These are phyloP conservation scores for Picea engelmannii DNA, from an alignment of 83 land plant genomes.

Conservation along the genomic window DNA sequence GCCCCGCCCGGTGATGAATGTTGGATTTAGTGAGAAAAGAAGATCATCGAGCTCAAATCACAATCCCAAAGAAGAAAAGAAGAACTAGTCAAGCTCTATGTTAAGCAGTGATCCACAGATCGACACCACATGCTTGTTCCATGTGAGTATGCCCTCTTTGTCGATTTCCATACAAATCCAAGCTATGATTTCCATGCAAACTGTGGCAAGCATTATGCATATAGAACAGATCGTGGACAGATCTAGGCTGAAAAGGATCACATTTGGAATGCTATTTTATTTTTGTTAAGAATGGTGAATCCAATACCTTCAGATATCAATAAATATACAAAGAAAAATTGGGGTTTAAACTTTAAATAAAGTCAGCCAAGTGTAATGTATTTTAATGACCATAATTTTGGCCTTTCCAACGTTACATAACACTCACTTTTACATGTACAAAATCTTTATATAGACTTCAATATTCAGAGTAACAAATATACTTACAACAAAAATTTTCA, in stretches of 20 bases:
- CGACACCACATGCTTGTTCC: not conserved
- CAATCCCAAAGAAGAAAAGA: conserved; percentile 1
- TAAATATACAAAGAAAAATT: too few relatives aligned
- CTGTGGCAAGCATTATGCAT: not conserved
- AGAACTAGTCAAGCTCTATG: not conserved
- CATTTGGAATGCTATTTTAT: not conserved
- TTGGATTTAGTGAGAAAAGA: conserved; percentile 25
- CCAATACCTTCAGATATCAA: too few relatives aligned
- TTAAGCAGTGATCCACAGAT: not conserved
- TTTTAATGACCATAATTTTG: too few relatives aligned
- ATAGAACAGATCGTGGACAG: not conserved
- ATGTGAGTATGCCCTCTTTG: conserved; percentile 10
- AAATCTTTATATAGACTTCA: too few relatives aligned
- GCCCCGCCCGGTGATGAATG: conserved; percentile 26
- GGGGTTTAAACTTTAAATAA: too few relatives aligned
- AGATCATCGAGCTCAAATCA: conserved; percentile 16
- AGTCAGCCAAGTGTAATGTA: too few relatives aligned
- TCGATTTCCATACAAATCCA: conserved; percentile 4
- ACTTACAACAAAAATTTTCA: too few relatives aligned
- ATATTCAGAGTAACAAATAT: too few relatives aligned
- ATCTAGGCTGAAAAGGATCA: not conserved
- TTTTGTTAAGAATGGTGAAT: too few relatives aligned
- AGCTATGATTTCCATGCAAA: not conserved
- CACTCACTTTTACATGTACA: too few relatives aligned
- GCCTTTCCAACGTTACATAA: too few relatives aligned